Percentiles rank a stretch among this genome's conserved stretches.
Conservation (phyloP, 2,329 filamentous ascomycete genomes). For the Penicillium polonicum region DNA sequence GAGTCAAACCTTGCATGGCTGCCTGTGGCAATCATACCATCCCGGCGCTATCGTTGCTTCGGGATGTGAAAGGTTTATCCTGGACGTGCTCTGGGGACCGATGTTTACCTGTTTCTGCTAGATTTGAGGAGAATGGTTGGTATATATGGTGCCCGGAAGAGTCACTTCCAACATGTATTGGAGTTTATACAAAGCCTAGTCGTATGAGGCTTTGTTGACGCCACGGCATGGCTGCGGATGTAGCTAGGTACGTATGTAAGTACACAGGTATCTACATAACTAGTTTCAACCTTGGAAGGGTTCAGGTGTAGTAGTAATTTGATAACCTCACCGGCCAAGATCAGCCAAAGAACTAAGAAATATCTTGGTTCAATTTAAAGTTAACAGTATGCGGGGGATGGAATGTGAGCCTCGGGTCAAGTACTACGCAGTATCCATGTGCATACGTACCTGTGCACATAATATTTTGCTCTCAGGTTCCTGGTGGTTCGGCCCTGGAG, state of each 20-base stretch:
- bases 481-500: neutral
- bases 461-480: neutral
- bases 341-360: neutral
- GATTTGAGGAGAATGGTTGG: neutral
- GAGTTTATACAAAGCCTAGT: neutral
- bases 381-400: neutral
- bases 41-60: neutral
- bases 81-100: neutral
- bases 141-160: neutral
- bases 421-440: neutral
- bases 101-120: neutral
- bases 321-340: neutral
- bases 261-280: neutral
- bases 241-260: neutral
- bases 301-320: neutral
- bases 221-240: too few relatives aligned
- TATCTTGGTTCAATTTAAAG: neutral
- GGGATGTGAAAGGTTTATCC: neutral
- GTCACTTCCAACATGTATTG: neutral
- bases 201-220: neutral
- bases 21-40: neutral
- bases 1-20: neutral
- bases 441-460: neutral
- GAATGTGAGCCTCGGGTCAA: neutral
- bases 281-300: neutral